A percentile compares a stretch with the other conserved stretches of the same genome.
Conservation (phyloP, 2,329 filamentous ascomycete species). For the Pseudocercospora pini-densiflorae region DNA sequence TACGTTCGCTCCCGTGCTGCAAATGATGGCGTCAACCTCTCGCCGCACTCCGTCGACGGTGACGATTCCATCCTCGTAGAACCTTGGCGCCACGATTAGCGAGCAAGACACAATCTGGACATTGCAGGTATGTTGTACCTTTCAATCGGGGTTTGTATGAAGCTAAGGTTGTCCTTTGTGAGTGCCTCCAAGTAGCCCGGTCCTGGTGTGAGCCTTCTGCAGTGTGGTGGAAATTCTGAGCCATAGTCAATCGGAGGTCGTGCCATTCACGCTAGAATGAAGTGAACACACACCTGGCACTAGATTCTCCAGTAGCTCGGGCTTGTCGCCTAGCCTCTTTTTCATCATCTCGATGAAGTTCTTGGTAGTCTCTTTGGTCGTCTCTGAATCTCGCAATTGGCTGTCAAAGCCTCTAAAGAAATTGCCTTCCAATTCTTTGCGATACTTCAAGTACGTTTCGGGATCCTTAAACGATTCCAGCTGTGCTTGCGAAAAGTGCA, state of each 20-base stretch:
- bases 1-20: constrained; percentile 48
- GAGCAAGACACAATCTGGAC: neutral
- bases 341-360: constrained; percentile 48
- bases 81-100: constrained; percentile 26
- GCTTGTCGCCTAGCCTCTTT: constrained; percentile 40
- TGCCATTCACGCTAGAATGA: neutral
- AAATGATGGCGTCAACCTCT: constrained; percentile 50
- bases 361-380: constrained; percentile 41
- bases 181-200: constrained; percentile 58
- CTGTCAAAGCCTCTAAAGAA: constrained; percentile 61
- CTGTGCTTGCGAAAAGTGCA: constrained; percentile 59
- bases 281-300: constrained; percentile 32
- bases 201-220: constrained; percentile 54
- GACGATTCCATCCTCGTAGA: constrained; percentile 46
- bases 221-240: constrained; percentile 50
- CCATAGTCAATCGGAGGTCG: neutral
- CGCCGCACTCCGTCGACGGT: constrained; percentile 44
- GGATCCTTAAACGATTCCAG: constrained; percentile 64
- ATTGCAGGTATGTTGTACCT: constrained; percentile 15
- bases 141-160: constrained; percentile 48
- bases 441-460: constrained; percentile 59
- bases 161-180: constrained; percentile 50
- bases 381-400: constrained; percentile 45
- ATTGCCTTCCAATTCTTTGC: constrained; percentile 52
- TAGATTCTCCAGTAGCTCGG: constrained; percentile 47